Evolutionary conservation across 257 asterid species (phyloP).

Genomic region (Verbascum thapsus): DNA sequence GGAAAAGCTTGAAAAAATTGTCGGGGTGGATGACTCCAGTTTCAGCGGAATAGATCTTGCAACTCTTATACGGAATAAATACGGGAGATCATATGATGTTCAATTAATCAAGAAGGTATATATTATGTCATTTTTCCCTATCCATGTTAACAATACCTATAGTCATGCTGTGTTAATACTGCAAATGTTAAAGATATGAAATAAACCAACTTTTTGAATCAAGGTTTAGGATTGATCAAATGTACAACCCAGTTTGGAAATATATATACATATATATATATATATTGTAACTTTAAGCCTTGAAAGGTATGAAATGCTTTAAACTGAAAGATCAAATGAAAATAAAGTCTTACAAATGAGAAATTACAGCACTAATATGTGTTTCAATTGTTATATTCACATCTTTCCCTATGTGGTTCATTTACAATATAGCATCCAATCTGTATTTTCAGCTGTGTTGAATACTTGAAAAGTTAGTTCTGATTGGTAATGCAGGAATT

Average conservation of each 20-base stretch:
- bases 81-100: slow-evolving; percentile 93
- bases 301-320: background rate
- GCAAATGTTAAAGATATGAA: background rate
- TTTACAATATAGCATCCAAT: background rate
- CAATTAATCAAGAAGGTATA: slow-evolving; percentile 88
- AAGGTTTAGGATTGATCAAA: slow-evolving; percentile 5
- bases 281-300: slow-evolving; percentile 12
- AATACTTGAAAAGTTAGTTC: slow-evolving; percentile 17
- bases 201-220: background rate
- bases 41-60: slow-evolving; percentile 95
- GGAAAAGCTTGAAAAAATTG: slow-evolving; percentile 72
- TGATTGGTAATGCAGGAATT: slow-evolving; percentile 64
- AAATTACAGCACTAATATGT: slow-evolving; percentile 9
- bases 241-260: slow-evolving; percentile 5
- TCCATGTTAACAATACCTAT: background rate
- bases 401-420: background rate
- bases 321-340: slow-evolving; percentile 3
- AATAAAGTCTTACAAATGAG: slow-evolving; percentile 9
- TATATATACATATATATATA: background rate
- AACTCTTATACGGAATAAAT: slow-evolving; percentile 85
- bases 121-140: slow-evolving; percentile 23
- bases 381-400: background rate
- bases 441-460: background rate
- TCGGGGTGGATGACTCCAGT: slow-evolving; percentile 80
- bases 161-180: slow-evolving; percentile 9